Evolutionary conservation across 2,329 filamentous ascomycete genomes (phyloP).

Genomic region (Beauveria sp.): DNA sequence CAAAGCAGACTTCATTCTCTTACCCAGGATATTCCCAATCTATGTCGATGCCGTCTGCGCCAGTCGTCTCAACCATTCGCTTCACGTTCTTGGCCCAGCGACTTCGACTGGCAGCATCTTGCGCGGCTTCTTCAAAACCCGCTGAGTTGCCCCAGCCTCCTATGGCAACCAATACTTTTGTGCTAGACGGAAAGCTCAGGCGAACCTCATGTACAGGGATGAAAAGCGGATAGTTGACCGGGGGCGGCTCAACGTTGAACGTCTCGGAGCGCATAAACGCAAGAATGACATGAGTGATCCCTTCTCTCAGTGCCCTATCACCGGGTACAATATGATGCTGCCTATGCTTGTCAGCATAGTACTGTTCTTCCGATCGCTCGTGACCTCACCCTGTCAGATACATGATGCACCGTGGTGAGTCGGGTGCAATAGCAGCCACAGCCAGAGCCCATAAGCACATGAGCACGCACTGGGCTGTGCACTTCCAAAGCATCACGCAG

Average conservation of each 20-base stretch:
- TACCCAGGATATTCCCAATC: conserved; percentile 59
- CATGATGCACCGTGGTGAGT: conserved; percentile 19
- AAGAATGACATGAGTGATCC: conserved; percentile 50
- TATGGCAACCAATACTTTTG: conserved; percentile 62
- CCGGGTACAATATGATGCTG: conserved; percentile 39
- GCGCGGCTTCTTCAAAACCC: conserved; percentile 54
- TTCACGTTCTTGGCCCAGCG: conserved; percentile 58
- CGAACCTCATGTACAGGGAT: conserved; percentile 42
- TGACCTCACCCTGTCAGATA: conserved; percentile 41
- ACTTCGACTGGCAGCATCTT: conserved; percentile 41
- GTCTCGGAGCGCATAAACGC: conserved; percentile 48
- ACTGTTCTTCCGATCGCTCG: not conserved
- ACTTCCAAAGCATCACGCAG: not conserved
- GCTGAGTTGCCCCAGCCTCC: conserved; percentile 66
- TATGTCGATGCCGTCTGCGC: conserved; percentile 57
- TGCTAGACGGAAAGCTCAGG: conserved; percentile 38
- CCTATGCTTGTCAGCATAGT: conserved; percentile 21
- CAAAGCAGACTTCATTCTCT: not conserved
- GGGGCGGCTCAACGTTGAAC: conserved; percentile 38
- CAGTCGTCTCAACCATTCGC: conserved; percentile 51
- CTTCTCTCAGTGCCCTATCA: conserved; percentile 24
- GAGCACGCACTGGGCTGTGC: not conserved
- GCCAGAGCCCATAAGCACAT: not conserved
- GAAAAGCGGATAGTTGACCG: conserved; percentile 43
- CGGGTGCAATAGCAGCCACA: not conserved